A percentile compares a stretch with the other conserved stretches of the same genome.
These are phyloP conservation scores for Chaetomium strumarium DNA, from an alignment of 2,329 filamentous ascomycete genomes.

Conservation along the genomic window DNA sequence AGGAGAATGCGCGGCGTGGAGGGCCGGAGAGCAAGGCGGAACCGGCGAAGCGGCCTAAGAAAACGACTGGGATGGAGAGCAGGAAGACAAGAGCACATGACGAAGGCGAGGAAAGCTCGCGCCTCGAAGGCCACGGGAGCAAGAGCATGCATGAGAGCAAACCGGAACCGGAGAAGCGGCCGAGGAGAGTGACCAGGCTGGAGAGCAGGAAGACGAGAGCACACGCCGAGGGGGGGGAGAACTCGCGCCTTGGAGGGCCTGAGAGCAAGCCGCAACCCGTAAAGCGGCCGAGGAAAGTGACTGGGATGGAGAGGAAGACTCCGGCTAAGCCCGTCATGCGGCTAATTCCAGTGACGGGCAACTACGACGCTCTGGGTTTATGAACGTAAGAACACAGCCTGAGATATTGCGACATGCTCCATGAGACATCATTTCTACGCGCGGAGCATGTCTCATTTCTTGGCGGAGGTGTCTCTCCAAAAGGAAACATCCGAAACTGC, in stretches of 20 bases:
- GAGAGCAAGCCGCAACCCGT: neutral
- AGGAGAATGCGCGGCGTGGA: neutral
- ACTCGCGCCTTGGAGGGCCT: neutral
- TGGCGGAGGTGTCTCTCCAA: neutral
- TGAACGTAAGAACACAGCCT: constrained; percentile 20
- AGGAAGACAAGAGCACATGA: too few species aligned
- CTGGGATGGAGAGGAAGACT: constrained; percentile 21
- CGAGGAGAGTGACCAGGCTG: constrained; percentile 14
- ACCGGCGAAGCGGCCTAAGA: constrained; percentile 1
- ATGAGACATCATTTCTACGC: neutral
- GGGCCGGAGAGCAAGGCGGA: neutral
- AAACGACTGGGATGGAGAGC: constrained; percentile 19
- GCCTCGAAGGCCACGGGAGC: too few species aligned
- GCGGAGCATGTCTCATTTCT: neutral
- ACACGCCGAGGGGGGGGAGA: neutral
- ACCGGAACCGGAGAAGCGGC: constrained; percentile 1
- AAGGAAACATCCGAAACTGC: neutral
- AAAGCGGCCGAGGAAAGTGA: too few species aligned
- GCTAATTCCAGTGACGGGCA: constrained; percentile 20
- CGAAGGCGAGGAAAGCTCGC: too few species aligned
- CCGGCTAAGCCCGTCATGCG: constrained; percentile 16
- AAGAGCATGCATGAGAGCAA: too few species aligned
- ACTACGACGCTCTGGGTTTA: constrained; percentile 32
- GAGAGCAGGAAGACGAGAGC: constrained; percentile 9
- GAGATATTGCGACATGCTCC: neutral